Evolutionary conservation across 306 rosid genomes (phyloP).

Genomic region (Pyrus communis): DNA sequence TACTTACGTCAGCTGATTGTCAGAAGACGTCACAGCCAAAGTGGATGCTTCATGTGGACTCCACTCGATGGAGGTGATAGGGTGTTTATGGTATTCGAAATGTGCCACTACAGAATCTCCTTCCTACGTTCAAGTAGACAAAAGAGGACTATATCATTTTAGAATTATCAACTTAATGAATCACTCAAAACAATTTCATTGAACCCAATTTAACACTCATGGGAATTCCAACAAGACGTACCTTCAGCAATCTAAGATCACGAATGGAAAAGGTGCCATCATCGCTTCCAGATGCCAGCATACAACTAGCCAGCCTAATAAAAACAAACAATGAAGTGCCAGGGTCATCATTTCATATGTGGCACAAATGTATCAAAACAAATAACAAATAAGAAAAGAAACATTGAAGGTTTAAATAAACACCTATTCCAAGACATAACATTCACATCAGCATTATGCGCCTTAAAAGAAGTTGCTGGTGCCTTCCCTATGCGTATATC

Average conservation of each 20-base stretch:
- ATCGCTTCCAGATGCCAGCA: conserved; percentile 97
- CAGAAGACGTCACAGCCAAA: conserved; percentile 81
- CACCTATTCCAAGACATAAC: conserved; percentile 98
- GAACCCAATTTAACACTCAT: neutral
- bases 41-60: conserved; percentile 91
- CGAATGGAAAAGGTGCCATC: conserved; percentile 92
- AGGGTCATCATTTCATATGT: neutral
- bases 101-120: conserved; percentile 83
- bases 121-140: conserved; percentile 31
- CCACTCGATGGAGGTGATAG: conserved; percentile 95
- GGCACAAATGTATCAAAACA: neutral
- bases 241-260: conserved; percentile 84
- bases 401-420: neutral
- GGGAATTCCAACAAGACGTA: conserved; percentile 10
- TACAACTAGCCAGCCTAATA: conserved; percentile 68
- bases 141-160: conserved; percentile 1
- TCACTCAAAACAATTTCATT: too few species aligned
- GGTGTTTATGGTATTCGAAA: conserved; percentile 77
- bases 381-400: neutral
- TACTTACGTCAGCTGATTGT: conserved; percentile 92
- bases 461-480: conserved; percentile 48
- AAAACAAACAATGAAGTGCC: conserved; percentile 3
- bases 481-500: conserved; percentile 73
- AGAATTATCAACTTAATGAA: neutral
- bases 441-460: conserved; percentile 90